phyloP scores from a whole-genome alignment of 176 grass and related monocot genomes.

The Tuctoria greenei region DNA sequence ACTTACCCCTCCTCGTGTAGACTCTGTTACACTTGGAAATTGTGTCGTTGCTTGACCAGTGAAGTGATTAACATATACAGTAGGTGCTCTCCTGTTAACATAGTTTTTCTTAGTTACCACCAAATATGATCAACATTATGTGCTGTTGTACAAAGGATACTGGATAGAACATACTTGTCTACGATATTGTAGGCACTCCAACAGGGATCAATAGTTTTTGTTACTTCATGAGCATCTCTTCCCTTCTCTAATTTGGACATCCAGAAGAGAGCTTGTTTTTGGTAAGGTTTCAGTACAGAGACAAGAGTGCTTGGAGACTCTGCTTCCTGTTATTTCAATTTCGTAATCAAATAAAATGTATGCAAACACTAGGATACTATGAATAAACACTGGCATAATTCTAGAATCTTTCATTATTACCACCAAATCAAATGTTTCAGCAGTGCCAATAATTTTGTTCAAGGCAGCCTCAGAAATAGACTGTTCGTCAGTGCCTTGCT shows the following conservation, averaged over 20 bases:
- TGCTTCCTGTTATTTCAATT: slow-evolving; percentile 58
- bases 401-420: slow-evolving; percentile 36
- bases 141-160: neutral
- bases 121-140: neutral
- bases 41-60: slow-evolving; percentile 71
- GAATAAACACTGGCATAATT: neutral
- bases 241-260: slow-evolving; percentile 91
- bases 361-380: neutral
- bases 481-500: slow-evolving; percentile 69
- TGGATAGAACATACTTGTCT: slow-evolving; percentile 64
- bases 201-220: slow-evolving; percentile 78
- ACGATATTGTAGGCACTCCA: slow-evolving; percentile 70
- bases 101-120: slow-evolving; percentile 5
- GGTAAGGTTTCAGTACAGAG: slow-evolving; percentile 73
- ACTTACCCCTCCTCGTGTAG: slow-evolving; percentile 77
- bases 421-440: slow-evolving; percentile 66
- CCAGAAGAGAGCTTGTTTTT: slow-evolving; percentile 91
- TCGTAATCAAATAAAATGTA: neutral
- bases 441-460: slow-evolving; percentile 84
- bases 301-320: slow-evolving; percentile 65
- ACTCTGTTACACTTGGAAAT: slow-evolving; percentile 69
- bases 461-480: slow-evolving; percentile 81
- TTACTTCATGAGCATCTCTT: slow-evolving; percentile 40
- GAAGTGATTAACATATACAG: slow-evolving; percentile 80
- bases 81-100: slow-evolving; percentile 62